These are phyloP conservation scores for Volvariella volvacea DNA, from an alignment of 1,284 basidiomycete genomes.

Conservation along the genomic window DNA sequence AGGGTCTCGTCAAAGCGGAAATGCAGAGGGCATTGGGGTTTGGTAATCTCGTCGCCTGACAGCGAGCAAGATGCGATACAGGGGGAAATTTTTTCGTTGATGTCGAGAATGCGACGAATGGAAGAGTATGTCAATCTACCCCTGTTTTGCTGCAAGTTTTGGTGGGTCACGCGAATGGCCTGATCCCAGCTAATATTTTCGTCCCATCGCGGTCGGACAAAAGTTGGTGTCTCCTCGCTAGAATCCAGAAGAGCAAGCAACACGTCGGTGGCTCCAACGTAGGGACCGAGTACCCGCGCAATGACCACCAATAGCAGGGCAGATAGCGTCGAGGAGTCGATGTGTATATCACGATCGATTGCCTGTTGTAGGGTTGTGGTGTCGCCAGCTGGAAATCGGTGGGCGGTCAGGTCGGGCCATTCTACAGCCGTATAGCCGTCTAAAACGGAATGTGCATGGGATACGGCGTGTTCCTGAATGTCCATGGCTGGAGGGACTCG, in stretches of 20 bases:
- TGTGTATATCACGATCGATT: not conserved
- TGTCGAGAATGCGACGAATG: slow-evolving; percentile 9
- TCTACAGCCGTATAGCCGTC: slow-evolving; percentile 23
- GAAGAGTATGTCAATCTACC: slow-evolving; percentile 10
- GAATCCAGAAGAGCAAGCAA: slow-evolving; percentile 25
- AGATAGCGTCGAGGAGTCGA: slow-evolving; percentile 9
- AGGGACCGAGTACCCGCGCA: slow-evolving; percentile 30
- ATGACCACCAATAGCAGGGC: slow-evolving; percentile 21
- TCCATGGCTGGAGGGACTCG: no score
- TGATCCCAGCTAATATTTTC: slow-evolving; percentile 26
- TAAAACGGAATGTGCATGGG: slow-evolving; percentile 8
- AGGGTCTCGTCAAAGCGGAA: slow-evolving; percentile 10
- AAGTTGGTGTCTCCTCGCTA: slow-evolving; percentile 12
- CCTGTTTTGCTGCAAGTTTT: slow-evolving; percentile 14
- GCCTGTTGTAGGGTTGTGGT: slow-evolving; percentile 9
- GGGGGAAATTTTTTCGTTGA: not conserved
- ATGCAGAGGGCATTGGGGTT: slow-evolving; percentile 11
- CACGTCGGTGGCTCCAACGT: slow-evolving; percentile 31
- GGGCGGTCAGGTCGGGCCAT: slow-evolving; percentile 29
- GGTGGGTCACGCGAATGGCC: slow-evolving; percentile 14
- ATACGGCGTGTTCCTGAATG: no score
- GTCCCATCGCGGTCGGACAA: slow-evolving; percentile 30
- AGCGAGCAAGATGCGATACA: not conserved
- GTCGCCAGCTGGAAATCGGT: slow-evolving; percentile 17
- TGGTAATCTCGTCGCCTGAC: not conserved